Conservation (phyloP, 169 alveolate genomes). For the Eimeria maxima region DNA sequence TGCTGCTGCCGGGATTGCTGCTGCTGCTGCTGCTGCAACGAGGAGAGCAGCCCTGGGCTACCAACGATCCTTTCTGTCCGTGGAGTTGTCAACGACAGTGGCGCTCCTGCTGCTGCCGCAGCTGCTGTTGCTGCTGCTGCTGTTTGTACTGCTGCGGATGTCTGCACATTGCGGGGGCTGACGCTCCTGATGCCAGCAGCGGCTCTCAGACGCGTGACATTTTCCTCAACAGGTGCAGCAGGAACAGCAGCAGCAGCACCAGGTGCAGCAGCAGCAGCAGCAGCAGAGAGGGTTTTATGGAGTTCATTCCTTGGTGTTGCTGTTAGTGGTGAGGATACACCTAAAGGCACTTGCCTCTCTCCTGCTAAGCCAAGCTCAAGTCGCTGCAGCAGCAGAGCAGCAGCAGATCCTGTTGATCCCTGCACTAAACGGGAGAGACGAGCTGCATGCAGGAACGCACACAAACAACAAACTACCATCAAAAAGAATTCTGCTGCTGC, state of each 20-base stretch:
- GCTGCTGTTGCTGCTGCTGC: constrained; percentile 35
- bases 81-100: not conserved
- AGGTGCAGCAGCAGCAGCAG: constrained; percentile 35
- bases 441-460: not conserved
- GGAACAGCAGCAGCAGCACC: not conserved
- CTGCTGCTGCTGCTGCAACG: constrained; percentile 32
- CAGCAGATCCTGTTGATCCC: constrained; percentile 47
- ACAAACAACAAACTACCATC: constrained; percentile 8
- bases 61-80: not conserved
- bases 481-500: not conserved
- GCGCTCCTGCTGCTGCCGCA: constrained; percentile 21
- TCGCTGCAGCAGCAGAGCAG: constrained; percentile 48
- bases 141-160: not conserved
- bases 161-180: not conserved
- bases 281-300: constrained; percentile 21
- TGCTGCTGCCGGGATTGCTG: not conserved
- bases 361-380: not conserved
- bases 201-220: not conserved
- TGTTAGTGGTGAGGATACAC: constrained; percentile 7
- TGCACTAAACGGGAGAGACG: constrained; percentile 2
- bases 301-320: constrained; percentile 6
- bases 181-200: not conserved
- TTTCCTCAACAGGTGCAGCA: constrained; percentile 4
- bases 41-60: not conserved
- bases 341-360: not conserved